Evolutionary conservation across 768 basidiomycete genomes (phyloP), one percentile per base, ranked within the genome.

Genomic region (Gymnopilus junonius): DNA sequence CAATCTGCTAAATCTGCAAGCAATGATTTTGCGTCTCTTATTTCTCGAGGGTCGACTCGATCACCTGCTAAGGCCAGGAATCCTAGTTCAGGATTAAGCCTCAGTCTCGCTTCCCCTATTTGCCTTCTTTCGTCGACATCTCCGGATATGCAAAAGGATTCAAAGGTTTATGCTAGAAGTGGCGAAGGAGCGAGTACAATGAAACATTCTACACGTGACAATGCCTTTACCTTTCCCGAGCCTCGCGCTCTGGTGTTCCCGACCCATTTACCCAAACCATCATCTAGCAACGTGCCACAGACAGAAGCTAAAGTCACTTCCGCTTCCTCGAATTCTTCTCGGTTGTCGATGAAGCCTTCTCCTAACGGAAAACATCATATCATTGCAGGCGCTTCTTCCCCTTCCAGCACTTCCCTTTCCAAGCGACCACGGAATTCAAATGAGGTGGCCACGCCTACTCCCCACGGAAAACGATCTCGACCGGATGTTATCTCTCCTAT

Each of bases 51-150:
- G 29, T 31, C 21, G 2, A 58, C 15, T 21, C n/a, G 23, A 45
- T 21, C 35, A 4, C 57, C 27, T 51, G 31, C 55, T 6, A 45
- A 56, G 11, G 32, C 61, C 23, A 7, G 23, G n/a, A 54, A 46
- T 10, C 15, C n/a, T 12, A 21, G 20, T 42, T 48, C 45, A 7
- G 37, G 34, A 39, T 35, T 48, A 2, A 66, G 65, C 25, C 60
- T 67, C 20, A 61, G 64, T 43, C 66, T 71, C 25, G 64, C 67
- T 15, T 73, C 73, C 2, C 73, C 73, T 1, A 73, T 75, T 17
- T 65, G 63, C 32, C 62, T 72, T 53, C 50, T 64, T 15, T 71
- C 68, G 6, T 70, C 72, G 23, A 67, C 72, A 27, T 68, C 67
- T 23, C 67, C 68, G 8, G 59, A 60, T 34, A 54, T 58, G 23